Conservation (phyloP, 495 filamentous ascomycete species). For the Xylaria venustula region DNA sequence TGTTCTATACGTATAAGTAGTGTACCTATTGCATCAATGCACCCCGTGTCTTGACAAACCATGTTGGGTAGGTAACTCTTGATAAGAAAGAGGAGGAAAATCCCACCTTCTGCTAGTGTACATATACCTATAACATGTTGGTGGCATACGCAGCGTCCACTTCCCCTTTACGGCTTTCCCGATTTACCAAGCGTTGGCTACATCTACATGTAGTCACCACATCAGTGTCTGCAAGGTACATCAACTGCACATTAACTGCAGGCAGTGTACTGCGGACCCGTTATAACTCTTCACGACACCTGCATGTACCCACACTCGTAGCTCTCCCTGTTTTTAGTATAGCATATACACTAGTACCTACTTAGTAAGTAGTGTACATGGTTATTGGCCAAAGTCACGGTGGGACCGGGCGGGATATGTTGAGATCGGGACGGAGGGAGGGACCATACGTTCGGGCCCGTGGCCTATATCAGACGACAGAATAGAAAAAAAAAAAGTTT, state of each 20-base stretch:
- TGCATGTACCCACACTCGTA: constrained; percentile 8
- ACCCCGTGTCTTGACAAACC: too few species aligned
- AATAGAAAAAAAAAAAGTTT: constrained; percentile 6
- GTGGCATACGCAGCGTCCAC: background rate
- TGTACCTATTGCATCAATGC: too few species aligned
- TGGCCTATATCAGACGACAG: background rate
- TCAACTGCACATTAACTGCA: too few species aligned
- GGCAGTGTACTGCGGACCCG: too few species aligned
- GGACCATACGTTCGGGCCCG: constrained; percentile 7
- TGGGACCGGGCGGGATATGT: too few species aligned
- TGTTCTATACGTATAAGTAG: too few species aligned
- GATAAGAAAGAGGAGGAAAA: too few species aligned
- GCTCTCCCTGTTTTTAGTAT: background rate
- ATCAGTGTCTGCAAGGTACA: too few species aligned
- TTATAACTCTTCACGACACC: constrained; percentile 10
- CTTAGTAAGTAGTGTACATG: background rate
- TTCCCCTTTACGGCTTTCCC: constrained; percentile 4
- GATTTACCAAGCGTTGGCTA: background rate
- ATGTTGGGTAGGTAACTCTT: too few species aligned
- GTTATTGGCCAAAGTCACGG: background rate
- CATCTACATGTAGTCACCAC: background rate
- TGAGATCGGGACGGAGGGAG: background rate
- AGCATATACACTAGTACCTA: background rate
- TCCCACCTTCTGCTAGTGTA: too few species aligned
- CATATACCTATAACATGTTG: background rate